Percentiles rank a stretch among this genome's conserved stretches.
Conservation (phyloP, 306 rosid genomes). For the Acacia acuminata region DNA sequence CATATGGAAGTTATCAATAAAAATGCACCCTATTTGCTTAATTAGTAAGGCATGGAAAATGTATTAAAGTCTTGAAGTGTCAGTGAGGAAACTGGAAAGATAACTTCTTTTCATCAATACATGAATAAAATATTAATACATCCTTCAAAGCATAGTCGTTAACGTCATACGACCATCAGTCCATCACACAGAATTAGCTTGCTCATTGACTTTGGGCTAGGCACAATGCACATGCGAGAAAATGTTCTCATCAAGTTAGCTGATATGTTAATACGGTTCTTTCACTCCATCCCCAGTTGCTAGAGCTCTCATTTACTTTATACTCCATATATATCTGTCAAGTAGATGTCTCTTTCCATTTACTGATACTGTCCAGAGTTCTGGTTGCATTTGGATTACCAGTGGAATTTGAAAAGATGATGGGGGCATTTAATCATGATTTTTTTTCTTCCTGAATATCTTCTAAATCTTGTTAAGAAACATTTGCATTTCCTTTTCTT, state of each 20-base stretch:
- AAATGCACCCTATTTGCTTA: background rate
- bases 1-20: background rate
- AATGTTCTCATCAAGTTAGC: background rate
- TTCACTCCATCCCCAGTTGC: background rate
- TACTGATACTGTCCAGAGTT: background rate
- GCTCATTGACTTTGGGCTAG: background rate
- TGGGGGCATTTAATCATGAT: background rate
- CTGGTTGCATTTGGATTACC: slow-evolving; percentile 9
- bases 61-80: background rate
- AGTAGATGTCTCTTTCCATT: background rate
- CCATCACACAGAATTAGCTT: background rate
- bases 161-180: background rate
- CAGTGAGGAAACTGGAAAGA: background rate
- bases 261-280: background rate
- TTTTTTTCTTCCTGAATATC: slow-evolving; percentile 7
- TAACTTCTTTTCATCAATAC: background rate
- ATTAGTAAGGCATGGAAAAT: background rate
- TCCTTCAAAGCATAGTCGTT: slow-evolving; percentile 1
- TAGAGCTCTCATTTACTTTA: background rate
- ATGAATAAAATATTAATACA: background rate
- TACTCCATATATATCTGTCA: background rate
- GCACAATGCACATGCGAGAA: background rate
- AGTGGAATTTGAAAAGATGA: background rate
- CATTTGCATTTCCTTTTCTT: background rate
- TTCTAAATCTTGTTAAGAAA: background rate